Percentiles rank a stretch among this genome's conserved stretches.
Evolutionary conservation across 257 asterid species (phyloP).

Genomic region (Nicotiana benthamiana): DNA sequence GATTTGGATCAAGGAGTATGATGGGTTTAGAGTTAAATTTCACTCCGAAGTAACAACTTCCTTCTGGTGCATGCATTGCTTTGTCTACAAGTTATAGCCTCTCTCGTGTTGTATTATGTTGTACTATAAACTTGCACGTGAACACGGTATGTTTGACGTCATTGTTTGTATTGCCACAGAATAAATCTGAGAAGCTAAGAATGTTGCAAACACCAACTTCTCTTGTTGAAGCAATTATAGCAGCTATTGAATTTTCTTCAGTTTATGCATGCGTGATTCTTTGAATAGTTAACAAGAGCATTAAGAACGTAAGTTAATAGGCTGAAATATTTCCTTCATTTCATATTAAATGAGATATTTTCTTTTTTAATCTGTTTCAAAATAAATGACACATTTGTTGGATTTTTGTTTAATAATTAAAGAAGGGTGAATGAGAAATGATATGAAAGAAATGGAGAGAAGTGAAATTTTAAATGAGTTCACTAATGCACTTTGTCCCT

Average conservation of each 20-base stretch:
- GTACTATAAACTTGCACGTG: background rate
- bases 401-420: too few relatives aligned
- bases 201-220: background rate
- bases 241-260: background rate
- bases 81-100: background rate
- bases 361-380: too few relatives aligned
- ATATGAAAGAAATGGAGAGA: too few relatives aligned
- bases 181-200: background rate
- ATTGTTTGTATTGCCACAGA: background rate
- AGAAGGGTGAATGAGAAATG: too few relatives aligned
- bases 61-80: background rate
- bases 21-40: background rate
- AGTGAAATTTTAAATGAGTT: too few relatives aligned
- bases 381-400: too few relatives aligned
- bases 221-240: background rate
- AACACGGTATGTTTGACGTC: background rate
- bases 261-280: background rate
- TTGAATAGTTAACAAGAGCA: too few relatives aligned
- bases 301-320: too few relatives aligned
- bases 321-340: too few relatives aligned
- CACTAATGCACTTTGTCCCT: too few relatives aligned
- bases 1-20: background rate
- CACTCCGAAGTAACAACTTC: background rate
- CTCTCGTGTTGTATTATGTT: background rate
- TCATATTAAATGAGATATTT: too few relatives aligned